phyloP scores from a whole-genome alignment of 352 stramenopile genomes.

The Phytophthora aleatoria region DNA sequence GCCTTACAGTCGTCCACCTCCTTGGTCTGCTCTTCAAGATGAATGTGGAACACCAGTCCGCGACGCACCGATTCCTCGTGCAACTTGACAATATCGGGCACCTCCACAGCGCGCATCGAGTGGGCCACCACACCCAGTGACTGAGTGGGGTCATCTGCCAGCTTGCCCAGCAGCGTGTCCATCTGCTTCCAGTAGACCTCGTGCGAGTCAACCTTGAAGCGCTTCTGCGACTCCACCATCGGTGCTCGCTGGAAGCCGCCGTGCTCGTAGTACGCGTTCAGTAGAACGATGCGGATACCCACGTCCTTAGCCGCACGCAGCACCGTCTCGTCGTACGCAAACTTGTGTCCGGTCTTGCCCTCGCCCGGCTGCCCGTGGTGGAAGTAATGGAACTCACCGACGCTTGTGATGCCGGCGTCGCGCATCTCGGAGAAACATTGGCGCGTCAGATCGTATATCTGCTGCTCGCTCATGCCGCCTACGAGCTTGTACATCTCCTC shows the following conservation, averaged over 20 bases:
- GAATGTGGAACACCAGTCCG: constrained; percentile 73
- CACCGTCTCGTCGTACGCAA: constrained; percentile 76
- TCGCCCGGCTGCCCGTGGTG: constrained; percentile 57
- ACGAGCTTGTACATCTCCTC: constrained; percentile 88
- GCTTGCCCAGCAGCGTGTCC: constrained; percentile 45
- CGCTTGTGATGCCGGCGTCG: constrained; percentile 75
- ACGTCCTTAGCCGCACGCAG: constrained; percentile 64
- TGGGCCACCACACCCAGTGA: constrained; percentile 75
- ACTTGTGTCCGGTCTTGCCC: constrained; percentile 42
- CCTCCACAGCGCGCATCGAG: constrained; percentile 73
- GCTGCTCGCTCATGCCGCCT: constrained; percentile 59
- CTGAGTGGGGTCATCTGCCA: constrained; percentile 44
- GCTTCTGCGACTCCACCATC: constrained; percentile 67
- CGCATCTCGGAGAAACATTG: constrained; percentile 85
- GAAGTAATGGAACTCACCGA: constrained; percentile 86
- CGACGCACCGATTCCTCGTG: constrained; percentile 68
- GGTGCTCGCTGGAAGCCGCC: constrained; percentile 64
- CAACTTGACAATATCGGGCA: constrained; percentile 64
- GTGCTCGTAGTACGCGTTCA: constrained; percentile 81
- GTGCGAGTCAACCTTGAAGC: constrained; percentile 72
- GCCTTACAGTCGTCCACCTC: constrained; percentile 80
- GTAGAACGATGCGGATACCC: constrained; percentile 71
- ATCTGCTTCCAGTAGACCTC: constrained; percentile 76
- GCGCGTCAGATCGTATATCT: constrained; percentile 68
- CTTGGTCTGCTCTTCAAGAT: constrained; percentile 72